Evolutionary conservation across 2,329 filamentous ascomycete species (phyloP), one percentile per base, ranked within the genome.

Genomic region (Cladophialophora yegresii): DNA sequence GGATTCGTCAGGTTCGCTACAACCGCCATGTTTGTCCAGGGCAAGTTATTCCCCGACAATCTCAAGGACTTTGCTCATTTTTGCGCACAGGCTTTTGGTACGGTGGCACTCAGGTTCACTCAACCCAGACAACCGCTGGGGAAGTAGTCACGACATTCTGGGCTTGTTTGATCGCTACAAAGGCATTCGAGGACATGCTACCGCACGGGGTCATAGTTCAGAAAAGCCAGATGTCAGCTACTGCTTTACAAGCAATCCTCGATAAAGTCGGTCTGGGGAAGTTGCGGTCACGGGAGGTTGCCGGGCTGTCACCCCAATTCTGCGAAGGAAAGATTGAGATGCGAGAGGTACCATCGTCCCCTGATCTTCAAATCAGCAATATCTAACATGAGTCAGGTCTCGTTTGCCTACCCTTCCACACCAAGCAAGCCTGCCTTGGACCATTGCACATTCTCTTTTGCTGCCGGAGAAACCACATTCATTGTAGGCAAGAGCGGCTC

Each of bases 401-500:
- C 83, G 50, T 96, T 96, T 72, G 82, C 89, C 1, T 97, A 97
- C 72, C 90, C 92, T 1, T 86, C 87, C 0, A 88, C 90, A 54
- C 85, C 85, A 0, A 77, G 83, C 1, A 82, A 84, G 20, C 73
- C 77, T 0, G 87, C 88, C 1, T 80, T 97, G 9, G 77, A 83
- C 0, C 77, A 83, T 6, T 84, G 85, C 0, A 87, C 82, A 0
- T 83, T 97, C 66, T 84, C 82, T 68, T 93, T 98, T 63, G 84
- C 87, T 0, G 82, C 88, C 0, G 88, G 90, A 0, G 82, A 90
- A 66, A 86, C 89, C 2, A 91, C 87, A 0, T 97, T 95, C 72
- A 81, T 98, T 1, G 85, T 97, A 56, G 95, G 93, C 0, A 85
- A 84, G 71, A 96, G 92, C 72, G 95, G 95, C 0, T 96, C 91